These are phyloP conservation scores for Gossypium longicalyx DNA, from an alignment of 345 rosid species.

Conservation along the genomic window DNA sequence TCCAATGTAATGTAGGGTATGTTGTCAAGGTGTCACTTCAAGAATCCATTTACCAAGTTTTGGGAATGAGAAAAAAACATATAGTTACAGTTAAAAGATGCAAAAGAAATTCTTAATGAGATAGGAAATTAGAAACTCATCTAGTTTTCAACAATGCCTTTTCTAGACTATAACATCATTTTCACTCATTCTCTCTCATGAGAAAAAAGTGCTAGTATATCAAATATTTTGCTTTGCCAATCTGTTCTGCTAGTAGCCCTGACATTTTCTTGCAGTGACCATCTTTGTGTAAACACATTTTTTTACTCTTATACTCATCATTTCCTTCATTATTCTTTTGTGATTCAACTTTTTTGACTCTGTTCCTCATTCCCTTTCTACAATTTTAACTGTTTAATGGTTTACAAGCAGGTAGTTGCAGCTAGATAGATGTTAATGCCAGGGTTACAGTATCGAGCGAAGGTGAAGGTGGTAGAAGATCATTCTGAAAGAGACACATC, in stretches of 20 bases:
- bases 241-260: background rate
- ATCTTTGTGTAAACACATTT: background rate
- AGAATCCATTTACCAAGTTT: background rate
- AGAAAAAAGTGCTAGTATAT: background rate
- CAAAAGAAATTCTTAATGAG: background rate
- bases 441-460: slow-evolving; percentile 38
- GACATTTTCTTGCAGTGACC: background rate
- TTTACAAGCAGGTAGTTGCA: slow-evolving; percentile 59
- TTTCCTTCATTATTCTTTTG: background rate
- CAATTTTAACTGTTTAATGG: slow-evolving; percentile 6
- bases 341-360: background rate
- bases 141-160: background rate
- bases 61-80: background rate
- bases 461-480: slow-evolving; percentile 23
- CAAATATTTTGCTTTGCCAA: too few species aligned
- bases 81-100: background rate
- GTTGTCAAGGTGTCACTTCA: background rate
- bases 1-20: background rate
- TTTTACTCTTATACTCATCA: background rate
- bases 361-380: background rate
- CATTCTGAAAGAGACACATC: slow-evolving; percentile 22
- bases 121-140: background rate
- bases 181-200: background rate
- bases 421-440: slow-evolving; percentile 73
- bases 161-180: background rate